A percentile compares a stretch with the other conserved stretches of the same genome.
These are phyloP conservation scores for Chrysochromulina tobinii DNA, from an alignment of 78 protist genomes.

Conservation along the genomic window DNA sequence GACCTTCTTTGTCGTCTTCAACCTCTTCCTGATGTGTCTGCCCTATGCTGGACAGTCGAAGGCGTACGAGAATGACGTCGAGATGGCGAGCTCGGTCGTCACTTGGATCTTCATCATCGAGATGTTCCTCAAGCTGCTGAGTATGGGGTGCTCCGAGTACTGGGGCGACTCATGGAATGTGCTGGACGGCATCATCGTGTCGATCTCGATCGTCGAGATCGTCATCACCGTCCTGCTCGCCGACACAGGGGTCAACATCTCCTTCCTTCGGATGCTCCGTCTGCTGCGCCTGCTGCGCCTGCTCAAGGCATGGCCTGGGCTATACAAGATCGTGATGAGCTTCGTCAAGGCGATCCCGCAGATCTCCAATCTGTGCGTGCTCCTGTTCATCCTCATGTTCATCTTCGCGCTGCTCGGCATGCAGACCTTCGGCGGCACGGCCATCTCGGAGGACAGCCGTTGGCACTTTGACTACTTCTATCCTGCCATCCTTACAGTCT, in stretches of 20 bases:
- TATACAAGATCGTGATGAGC: not conserved
- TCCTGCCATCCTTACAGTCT: constrained; percentile 1
- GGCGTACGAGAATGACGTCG: not conserved
- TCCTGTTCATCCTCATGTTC: not conserved
- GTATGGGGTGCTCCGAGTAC: constrained; percentile 15
- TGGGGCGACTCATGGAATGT: not conserved
- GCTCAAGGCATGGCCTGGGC: not conserved
- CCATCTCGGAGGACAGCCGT: too few species aligned
- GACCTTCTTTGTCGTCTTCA: not conserved
- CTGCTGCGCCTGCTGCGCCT: constrained; percentile 26
- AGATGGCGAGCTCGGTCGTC: not conserved
- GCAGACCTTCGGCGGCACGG: constrained; percentile 38
- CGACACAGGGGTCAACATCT: not conserved
- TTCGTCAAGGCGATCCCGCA: not conserved
- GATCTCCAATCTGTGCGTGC: not conserved
- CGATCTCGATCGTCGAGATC: not conserved
- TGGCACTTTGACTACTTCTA: constrained; percentile 16
- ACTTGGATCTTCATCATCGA: constrained; percentile 8
- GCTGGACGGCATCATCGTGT: constrained; percentile 32
- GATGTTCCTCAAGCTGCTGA: constrained; percentile 32
- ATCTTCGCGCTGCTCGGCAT: constrained; percentile 43
- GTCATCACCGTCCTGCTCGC: not conserved
- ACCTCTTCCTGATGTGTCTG: not conserved
- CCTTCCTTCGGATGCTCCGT: not conserved
- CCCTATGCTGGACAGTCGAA: not conserved